phyloP scores from a whole-genome alignment of 352 stramenopile species.

The Discostella stelligera region DNA sequence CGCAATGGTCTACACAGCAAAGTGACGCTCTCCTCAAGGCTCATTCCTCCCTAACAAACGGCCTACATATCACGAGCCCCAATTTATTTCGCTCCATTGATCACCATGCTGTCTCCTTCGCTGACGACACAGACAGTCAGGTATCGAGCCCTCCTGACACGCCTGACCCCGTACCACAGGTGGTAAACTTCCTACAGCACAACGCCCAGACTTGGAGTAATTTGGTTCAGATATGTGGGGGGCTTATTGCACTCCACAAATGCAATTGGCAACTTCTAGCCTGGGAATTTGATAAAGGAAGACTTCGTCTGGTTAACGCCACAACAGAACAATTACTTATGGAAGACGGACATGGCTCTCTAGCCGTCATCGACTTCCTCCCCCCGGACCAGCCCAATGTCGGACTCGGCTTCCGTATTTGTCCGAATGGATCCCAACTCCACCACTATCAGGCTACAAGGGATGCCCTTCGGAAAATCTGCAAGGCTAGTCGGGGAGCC shows the following conservation, averaged over 20 bases:
- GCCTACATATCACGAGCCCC: background rate
- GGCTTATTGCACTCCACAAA: constrained; percentile 8
- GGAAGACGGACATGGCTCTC: no score
- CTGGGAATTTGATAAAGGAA: background rate
- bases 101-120: constrained; percentile 19
- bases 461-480: no score
- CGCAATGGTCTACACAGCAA: background rate
- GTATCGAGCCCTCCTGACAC: background rate
- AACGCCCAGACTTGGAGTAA: constrained; percentile 10
- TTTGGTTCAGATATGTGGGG: background rate
- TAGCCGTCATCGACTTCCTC: no score
- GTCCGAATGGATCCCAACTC: no score
- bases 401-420: no score
- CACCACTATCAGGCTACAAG: no score
- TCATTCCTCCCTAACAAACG: background rate
- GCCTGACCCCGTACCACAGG: background rate
- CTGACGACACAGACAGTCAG: constrained; percentile 24
- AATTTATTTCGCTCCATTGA: background rate
- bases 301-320: no score
- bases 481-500: no score
- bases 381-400: no score
- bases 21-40: constrained; percentile 17
- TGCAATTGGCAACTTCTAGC: constrained; percentile 7
- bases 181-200: background rate
- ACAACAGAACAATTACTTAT: no score